phyloP scores from a whole-genome alignment of 768 basidiomycete species.

The Zangia roseola region DNA sequence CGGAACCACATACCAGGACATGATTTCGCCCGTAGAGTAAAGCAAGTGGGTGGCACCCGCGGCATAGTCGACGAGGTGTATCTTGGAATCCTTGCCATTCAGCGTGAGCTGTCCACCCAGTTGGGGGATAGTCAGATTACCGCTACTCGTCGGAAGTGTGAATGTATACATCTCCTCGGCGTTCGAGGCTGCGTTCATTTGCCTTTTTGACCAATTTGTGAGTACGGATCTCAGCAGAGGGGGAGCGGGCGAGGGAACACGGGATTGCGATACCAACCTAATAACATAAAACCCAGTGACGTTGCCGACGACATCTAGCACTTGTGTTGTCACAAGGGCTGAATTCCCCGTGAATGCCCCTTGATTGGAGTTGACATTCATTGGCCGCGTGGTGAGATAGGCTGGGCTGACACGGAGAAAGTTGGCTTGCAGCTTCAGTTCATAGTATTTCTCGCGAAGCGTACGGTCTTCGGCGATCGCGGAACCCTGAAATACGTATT shows the following conservation, averaged over 20 bases:
- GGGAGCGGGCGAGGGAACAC: background rate
- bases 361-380: slow-evolving; percentile 39
- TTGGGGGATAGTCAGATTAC: slow-evolving; percentile 41
- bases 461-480: slow-evolving; percentile 52
- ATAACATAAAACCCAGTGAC: slow-evolving; percentile 47
- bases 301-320: slow-evolving; percentile 47
- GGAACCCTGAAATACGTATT: slow-evolving; percentile 36
- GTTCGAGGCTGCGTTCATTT: slow-evolving; percentile 9
- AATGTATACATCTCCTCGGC: slow-evolving; percentile 33
- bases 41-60: slow-evolving; percentile 44
- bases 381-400: slow-evolving; percentile 46
- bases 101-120: slow-evolving; percentile 43
- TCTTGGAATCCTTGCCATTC: slow-evolving; percentile 53
- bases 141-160: slow-evolving; percentile 45
- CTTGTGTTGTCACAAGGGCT: slow-evolving; percentile 50
- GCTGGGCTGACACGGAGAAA: slow-evolving; percentile 51
- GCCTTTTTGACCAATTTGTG: slow-evolving; percentile 19
- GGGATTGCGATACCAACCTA: slow-evolving; percentile 7
- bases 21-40: slow-evolving; percentile 49
- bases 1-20: slow-evolving; percentile 40
- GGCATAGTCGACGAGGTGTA: slow-evolving; percentile 48
- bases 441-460: slow-evolving; percentile 53
- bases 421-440: slow-evolving; percentile 50
- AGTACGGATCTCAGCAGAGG: background rate
- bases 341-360: slow-evolving; percentile 48